Conservation (phyloP, 306 rosid species). For the Mucuna pruriens region DNA sequence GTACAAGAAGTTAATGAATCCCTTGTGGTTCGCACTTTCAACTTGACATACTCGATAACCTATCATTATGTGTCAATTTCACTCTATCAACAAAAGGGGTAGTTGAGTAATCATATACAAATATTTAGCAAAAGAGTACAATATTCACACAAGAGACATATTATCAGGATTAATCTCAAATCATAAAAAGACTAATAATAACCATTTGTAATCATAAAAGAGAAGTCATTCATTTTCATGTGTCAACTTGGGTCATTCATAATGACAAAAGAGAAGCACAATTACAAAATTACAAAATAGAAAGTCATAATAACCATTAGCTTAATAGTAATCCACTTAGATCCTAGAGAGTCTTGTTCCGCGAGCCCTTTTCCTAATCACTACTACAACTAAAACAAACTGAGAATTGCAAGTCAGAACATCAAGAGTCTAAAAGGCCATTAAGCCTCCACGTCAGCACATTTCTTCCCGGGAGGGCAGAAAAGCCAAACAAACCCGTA, state of each 20-base stretch:
- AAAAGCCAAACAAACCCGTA: constrained; percentile 70
- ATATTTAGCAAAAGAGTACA: too few species aligned
- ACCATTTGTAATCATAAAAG: too few species aligned
- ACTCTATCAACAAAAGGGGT: too few species aligned
- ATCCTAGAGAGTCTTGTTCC: neutral
- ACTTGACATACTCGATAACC: too few species aligned
- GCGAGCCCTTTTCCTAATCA: neutral
- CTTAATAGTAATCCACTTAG: neutral
- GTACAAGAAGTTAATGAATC: too few species aligned
- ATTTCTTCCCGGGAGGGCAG: constrained; percentile 35
- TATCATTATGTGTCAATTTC: too few species aligned
- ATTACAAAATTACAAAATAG: neutral
- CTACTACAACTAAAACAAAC: neutral
- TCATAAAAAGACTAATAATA: too few species aligned
- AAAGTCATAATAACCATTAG: neutral
- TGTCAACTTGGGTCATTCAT: neutral
- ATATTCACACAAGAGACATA: too few species aligned
- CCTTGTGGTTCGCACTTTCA: too few species aligned
- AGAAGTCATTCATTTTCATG: too few species aligned
- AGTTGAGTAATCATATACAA: too few species aligned
- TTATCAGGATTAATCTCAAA: too few species aligned
- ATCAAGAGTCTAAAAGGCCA: neutral
- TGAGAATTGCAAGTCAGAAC: neutral
- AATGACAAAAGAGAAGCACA: neutral
- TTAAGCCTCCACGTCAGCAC: constrained; percentile 34